phyloP scores from a whole-genome alignment of 495 filamentous ascomycete species.

The Acidiella bohemica region DNA sequence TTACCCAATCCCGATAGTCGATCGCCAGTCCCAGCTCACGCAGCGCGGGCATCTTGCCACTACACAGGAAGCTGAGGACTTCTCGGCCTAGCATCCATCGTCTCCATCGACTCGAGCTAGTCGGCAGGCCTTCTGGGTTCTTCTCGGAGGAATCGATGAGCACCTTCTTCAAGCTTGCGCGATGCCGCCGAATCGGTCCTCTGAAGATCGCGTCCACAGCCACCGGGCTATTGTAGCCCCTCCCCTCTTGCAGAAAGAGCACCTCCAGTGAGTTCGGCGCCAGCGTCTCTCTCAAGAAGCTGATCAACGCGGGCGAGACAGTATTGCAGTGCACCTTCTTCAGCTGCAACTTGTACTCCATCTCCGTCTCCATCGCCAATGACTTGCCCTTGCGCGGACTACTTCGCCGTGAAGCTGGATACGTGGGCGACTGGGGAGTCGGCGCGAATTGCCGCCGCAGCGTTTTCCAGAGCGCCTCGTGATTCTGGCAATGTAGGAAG shows the following conservation, averaged over 20 bases:
- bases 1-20: constrained; percentile 79
- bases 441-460: constrained; percentile 62
- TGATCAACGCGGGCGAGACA: constrained; percentile 63
- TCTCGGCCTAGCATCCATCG: constrained; percentile 70
- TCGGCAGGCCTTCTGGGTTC: constrained; percentile 24
- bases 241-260: constrained; percentile 68
- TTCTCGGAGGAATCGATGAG: constrained; percentile 59
- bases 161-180: constrained; percentile 58
- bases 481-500: constrained; percentile 62
- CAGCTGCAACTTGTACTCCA: constrained; percentile 57
- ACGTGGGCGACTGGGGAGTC: constrained; percentile 15
- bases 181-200: constrained; percentile 59
- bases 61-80: constrained; percentile 63
- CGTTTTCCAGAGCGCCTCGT: constrained; percentile 70
- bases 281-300: constrained; percentile 72
- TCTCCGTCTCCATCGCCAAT: constrained; percentile 17
- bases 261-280: constrained; percentile 76
- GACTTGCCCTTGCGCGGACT: constrained; percentile 13
- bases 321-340: constrained; percentile 73
- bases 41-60: constrained; percentile 65
- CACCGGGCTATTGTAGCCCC: constrained; percentile 42
- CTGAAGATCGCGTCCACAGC: constrained; percentile 63
- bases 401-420: constrained; percentile 17
- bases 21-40: constrained; percentile 65
- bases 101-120: constrained; percentile 39